Base-by-base conservation (phyloP, 108 stramenopile genomes). In the Fragilaria radians region DNA sequence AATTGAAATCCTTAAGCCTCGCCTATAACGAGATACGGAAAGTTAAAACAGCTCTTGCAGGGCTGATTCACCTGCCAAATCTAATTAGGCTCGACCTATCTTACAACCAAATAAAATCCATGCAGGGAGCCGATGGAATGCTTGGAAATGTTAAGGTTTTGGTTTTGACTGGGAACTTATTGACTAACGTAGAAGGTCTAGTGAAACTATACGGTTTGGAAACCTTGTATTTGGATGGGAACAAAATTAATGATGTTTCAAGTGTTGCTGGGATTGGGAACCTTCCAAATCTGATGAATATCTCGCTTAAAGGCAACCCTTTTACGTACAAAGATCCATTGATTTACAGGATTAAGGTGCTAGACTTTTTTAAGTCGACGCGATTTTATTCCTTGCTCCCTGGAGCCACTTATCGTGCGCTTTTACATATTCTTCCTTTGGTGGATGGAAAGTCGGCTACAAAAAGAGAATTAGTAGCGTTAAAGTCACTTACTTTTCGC, bases 111-210 rank as follows among this genome's bases (percentile, higher is more conserved):
- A 32, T 93, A 11, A 56, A 54, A 29, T 59, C 55, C 68, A 57
- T 72, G 30, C 49, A 32, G 55, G 59, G 67, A 60, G 83, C 67
- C 31, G 51, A 72, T 65, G 52, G 53, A 21, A 70, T 68, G 36
- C 53, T 85, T 53, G 88, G 91, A 2, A 88, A 93, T 54, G 54
- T 93, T 4, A 73, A 73, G 46, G 69, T 70, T 36, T 68, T 93
- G 27, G 60, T 78, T 17, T 57, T 93, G 47, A 68, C 83, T 1
- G 52, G 83, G 28, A 93, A 93, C 68, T 48, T 63, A 22, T 56
- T 93, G 48, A 46, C 49, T 21, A 61, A 77, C 7, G 51, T 65
- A 22, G 46, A 62, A 30, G 87, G 85, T 4, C 28, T 93, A 4
- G 92, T 88, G 48, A 74, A 81, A 17, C 51, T 89, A 29, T 89